Evolutionary conservation across 176 grass and related monocot species (phyloP), one percentile per base, ranked within the genome.

Genomic region (Bromus sterilis): DNA sequence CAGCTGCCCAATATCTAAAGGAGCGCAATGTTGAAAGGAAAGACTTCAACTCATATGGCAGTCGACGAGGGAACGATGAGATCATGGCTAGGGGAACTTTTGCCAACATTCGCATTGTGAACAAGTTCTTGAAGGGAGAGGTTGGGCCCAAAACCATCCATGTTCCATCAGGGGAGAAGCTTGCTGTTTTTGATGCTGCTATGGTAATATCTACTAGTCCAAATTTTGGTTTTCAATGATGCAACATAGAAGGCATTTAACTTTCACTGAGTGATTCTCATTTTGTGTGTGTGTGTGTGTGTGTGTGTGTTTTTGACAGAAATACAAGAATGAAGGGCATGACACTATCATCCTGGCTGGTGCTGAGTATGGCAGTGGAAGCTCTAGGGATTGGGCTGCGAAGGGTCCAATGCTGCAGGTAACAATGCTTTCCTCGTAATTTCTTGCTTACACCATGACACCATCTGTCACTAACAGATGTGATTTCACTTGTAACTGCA

Each of bases 11-110:
- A 68, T 97, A 71, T 84, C 83, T 97, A 43, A 85, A 91, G 76
- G 95, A 97, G 30, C 88, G 74, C 79, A 84, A 69, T 81, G 92
- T 97, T 85, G 88, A 91, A 57, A 92, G 83, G 78, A 97, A 92
- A 62, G 83, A 92, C 61, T 97, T 97, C 88, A 97, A 97, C 71
- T 97, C 95, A 66, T 97, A 97, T 79, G 95, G 95, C 29, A 97
- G 95, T 79, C 90, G 95, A 58, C 78, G 95, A 78, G 95, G 95
- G 56, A 97, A 97, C 7, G 81, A 97, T 83, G 95, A 97, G 81
- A 87, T 97, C 71, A 97, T 97, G 95, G 95, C 95, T n/a, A 97
- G 95, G 86, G 95, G 92, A 74, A 97, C 95, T 76, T 97, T 97
- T 89, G 95, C 95, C 13, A 97, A 97, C 79, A 97, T 97, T 75